phyloP scores from a whole-genome alignment of 2,329 filamentous ascomycete species.

The Exophiala dermatitidis region DNA sequence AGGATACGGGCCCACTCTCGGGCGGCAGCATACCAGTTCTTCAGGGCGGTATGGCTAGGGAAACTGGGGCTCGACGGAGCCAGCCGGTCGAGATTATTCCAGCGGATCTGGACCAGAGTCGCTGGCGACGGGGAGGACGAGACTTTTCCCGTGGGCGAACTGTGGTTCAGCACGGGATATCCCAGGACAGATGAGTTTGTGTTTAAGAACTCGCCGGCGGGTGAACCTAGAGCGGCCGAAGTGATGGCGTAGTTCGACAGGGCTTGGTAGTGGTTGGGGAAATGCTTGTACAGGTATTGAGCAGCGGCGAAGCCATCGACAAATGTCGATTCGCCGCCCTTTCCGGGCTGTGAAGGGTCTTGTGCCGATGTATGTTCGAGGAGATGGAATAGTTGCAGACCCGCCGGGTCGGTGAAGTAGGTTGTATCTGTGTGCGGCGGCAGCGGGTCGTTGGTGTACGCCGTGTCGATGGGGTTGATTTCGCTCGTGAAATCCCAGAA shows the following conservation, averaged over 20 bases:
- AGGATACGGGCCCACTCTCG: slow-evolving; percentile 66
- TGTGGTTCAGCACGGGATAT: slow-evolving; percentile 64
- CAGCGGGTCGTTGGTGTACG: slow-evolving; percentile 79
- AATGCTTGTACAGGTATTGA: slow-evolving; percentile 47
- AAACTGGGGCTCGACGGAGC: slow-evolving; percentile 50
- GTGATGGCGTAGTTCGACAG: slow-evolving; percentile 56
- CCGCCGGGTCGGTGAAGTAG: slow-evolving; percentile 88
- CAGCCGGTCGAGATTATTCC: slow-evolving; percentile 89
- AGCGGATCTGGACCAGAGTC: slow-evolving; percentile 61
- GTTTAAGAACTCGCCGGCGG: slow-evolving; percentile 55
- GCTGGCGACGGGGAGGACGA: slow-evolving; percentile 26
- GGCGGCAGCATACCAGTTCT: slow-evolving; percentile 72
- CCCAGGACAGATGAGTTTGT: slow-evolving; percentile 48
- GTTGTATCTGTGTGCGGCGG: slow-evolving; percentile 88
- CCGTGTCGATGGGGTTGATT: slow-evolving; percentile 78
- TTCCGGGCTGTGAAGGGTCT: slow-evolving; percentile 34
- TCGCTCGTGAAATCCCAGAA: slow-evolving; percentile 88
- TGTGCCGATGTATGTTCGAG: slow-evolving; percentile 59
- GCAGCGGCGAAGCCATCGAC: slow-evolving; percentile 82
- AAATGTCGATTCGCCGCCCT: slow-evolving; percentile 70
- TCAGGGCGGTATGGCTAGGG: slow-evolving; percentile 34
- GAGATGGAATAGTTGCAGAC: slow-evolving; percentile 87
- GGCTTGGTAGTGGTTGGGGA: slow-evolving; percentile 50
- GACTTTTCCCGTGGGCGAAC: slow-evolving; percentile 29
- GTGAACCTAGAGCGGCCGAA: slow-evolving; percentile 78